phyloP scores from a whole-genome alignment of 2,329 filamentous ascomycete genomes.

The Hymenoscyphus infarciens region DNA sequence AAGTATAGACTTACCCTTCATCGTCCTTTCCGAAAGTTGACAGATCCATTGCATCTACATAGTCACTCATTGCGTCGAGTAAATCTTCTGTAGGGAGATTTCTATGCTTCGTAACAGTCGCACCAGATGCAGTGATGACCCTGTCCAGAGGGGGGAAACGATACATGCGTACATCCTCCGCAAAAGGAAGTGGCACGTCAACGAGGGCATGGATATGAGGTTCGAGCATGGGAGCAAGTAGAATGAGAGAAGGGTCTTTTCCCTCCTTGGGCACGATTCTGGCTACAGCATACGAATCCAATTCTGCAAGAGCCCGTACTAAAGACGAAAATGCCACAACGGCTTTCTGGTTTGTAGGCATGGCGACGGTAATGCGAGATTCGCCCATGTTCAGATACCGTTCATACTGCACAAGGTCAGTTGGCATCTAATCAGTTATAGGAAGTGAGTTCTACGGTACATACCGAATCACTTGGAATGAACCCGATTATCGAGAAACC shows the following conservation, averaged over 20 bases:
- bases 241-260: slow-evolving; percentile 70
- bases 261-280: slow-evolving; percentile 81
- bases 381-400: slow-evolving; percentile 83
- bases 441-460: not conserved
- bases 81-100: slow-evolving; percentile 76
- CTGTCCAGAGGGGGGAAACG: slow-evolving; percentile 86
- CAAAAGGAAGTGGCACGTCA: slow-evolving; percentile 86
- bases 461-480: slow-evolving; percentile 65
- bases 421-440: too few relatives aligned
- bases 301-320: slow-evolving; percentile 80
- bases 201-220: slow-evolving; percentile 78
- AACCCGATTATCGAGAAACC: slow-evolving; percentile 85
- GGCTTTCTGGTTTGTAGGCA: slow-evolving; percentile 76
- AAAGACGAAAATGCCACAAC: slow-evolving; percentile 83
- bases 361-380: slow-evolving; percentile 71
- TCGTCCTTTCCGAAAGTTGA: slow-evolving; percentile 68
- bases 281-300: slow-evolving; percentile 82
- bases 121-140: slow-evolving; percentile 82
- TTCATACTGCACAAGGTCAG: slow-evolving; percentile 58
- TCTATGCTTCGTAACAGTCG: slow-evolving; percentile 74
- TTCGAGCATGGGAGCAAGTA: slow-evolving; percentile 79
- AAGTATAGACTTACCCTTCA: slow-evolving; percentile 54
- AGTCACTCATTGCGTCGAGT: slow-evolving; percentile 78
- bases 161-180: slow-evolving; percentile 88
- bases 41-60: slow-evolving; percentile 91